Conservation (phyloP, 139 green algal species). For the Chlorokybus atmophyticus region DNA sequence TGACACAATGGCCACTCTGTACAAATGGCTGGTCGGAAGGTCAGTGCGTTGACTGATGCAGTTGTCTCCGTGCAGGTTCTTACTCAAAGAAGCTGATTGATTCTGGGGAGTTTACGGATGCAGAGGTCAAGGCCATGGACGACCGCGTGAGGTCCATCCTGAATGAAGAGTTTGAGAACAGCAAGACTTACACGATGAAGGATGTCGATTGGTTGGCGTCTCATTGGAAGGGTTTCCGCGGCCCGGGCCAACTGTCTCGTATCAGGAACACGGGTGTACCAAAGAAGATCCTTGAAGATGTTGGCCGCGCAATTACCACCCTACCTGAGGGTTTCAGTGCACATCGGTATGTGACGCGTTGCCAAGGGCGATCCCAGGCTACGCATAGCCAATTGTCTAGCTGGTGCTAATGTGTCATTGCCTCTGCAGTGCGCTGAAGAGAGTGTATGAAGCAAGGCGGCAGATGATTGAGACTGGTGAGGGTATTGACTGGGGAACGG, state of each 20-base stretch:
- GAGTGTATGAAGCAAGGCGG: slow-evolving; percentile 70
- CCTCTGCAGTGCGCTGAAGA: slow-evolving; percentile 71
- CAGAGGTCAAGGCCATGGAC: slow-evolving; percentile 51
- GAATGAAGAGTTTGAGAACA: slow-evolving; percentile 59
- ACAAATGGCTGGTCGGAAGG: too few relatives aligned
- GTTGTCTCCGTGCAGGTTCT: too few relatives aligned
- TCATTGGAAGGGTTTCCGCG: slow-evolving; percentile 88
- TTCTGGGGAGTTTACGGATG: slow-evolving; percentile 49
- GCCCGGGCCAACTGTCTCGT: slow-evolving; percentile 61
- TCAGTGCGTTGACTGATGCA: too few relatives aligned
- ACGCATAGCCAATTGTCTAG: too few relatives aligned
- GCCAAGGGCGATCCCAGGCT: too few relatives aligned
- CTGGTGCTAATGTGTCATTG: too few relatives aligned
- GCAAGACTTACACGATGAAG: slow-evolving; percentile 64
- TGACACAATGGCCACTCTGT: too few relatives aligned
- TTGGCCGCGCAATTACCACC: slow-evolving; percentile 63
- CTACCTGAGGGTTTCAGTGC: slow-evolving; percentile 76
- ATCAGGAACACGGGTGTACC: slow-evolving; percentile 81
- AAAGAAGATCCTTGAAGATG: slow-evolving; percentile 38
- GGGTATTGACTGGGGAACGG: slow-evolving; percentile 47
- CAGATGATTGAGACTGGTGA: slow-evolving; percentile 58
- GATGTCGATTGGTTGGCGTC: slow-evolving; percentile 71
- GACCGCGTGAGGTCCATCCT: slow-evolving; percentile 52
- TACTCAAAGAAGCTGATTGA: slow-evolving; percentile 66
- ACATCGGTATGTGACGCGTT: too few relatives aligned